Base-by-base conservation (phyloP, 768 basidiomycete species). In the Amanita phalloides region DNA sequence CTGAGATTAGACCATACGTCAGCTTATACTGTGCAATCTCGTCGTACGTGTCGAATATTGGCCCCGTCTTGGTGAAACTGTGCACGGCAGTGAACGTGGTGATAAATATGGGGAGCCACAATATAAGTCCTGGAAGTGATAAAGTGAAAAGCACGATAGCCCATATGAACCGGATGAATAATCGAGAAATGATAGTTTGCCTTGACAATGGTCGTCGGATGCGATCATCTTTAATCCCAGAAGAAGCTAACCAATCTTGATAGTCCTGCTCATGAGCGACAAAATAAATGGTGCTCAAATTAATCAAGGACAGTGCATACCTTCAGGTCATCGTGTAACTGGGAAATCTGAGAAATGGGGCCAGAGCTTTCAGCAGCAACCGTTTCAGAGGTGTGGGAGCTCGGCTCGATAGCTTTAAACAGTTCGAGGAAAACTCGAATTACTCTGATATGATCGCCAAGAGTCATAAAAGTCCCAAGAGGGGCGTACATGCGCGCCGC, bases 1-100 rank as follows among this genome's bases (percentile, higher is more conserved):
- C 89, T 0, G 88, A 83, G 7, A 82, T 59, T 32, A 93, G 74
- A 8, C 91, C 91, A 58, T 89, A 90, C 20, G 84, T 78, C 49
- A 92, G 81, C 63, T 91, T 92, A 66, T 89, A 87, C 61, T 92
- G 87, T 9, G 90, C 87, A 56, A 92, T 89, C 63, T 92, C 90
- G 59, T 92, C 90, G 76, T 81, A 90, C 0, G 87, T 90, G 61
- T 92, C 86, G 70, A 84, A 86, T 35, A 86, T 75, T 0, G 88
- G 88, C 0, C 90, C 90, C 0, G 77, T 83, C 67, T 81, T 84
- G 66, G 86, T 88, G 72, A 87, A 87, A 56, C 82, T 81, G 58
- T 75, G 77, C 20, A 86, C 85, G 2, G 78, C 84, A 58, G 78
- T 75, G 57, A 81, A 78, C 1, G 88, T 85, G 17, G 82, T 80